Percentiles rank a stretch among this genome's conserved stretches.
Conservation (phyloP, 257 asterid genomes). For the Fraxinus anomala region DNA sequence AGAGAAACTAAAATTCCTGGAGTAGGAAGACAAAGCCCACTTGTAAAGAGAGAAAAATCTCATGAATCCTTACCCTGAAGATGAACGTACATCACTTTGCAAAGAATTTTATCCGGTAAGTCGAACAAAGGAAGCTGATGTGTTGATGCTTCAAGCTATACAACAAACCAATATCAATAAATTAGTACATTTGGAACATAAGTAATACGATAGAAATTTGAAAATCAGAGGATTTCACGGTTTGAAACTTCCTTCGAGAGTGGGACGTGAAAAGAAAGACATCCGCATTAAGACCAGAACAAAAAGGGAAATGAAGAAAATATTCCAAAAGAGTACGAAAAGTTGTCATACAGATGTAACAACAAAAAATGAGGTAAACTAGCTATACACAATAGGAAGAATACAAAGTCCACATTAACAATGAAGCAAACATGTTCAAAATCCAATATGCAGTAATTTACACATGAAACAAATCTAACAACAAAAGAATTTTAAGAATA, state of each 20-base stretch:
- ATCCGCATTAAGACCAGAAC: background rate
- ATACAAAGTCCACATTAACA: background rate
- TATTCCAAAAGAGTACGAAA: background rate
- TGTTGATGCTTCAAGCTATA: constrained; percentile 97
- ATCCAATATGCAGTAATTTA: background rate
- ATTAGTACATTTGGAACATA: constrained; percentile 14
- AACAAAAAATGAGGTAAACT: background rate
- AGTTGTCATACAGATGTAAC: background rate
- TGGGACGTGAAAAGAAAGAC: background rate
- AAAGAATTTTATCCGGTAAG: constrained; percentile 86
- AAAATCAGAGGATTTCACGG: background rate
- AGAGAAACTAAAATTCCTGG: background rate
- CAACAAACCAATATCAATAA: constrained; percentile 22
- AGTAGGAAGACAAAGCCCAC: constrained; percentile 9
- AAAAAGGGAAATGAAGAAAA: constrained; percentile 4
- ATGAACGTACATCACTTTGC: constrained; percentile 83
- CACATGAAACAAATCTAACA: background rate
- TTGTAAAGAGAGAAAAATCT: constrained; percentile 6
- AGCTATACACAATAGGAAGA: background rate
- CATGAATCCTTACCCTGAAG: constrained; percentile 68
- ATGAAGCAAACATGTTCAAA: background rate
- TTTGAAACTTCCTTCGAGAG: constrained; percentile 1
- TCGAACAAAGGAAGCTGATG: constrained; percentile 85
- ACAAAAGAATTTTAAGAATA: constrained; percentile 5
- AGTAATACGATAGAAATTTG: constrained; percentile 5